These are phyloP conservation scores for Anisodus acutangulus DNA, from an alignment of 257 asterid species.

Conservation along the genomic window DNA sequence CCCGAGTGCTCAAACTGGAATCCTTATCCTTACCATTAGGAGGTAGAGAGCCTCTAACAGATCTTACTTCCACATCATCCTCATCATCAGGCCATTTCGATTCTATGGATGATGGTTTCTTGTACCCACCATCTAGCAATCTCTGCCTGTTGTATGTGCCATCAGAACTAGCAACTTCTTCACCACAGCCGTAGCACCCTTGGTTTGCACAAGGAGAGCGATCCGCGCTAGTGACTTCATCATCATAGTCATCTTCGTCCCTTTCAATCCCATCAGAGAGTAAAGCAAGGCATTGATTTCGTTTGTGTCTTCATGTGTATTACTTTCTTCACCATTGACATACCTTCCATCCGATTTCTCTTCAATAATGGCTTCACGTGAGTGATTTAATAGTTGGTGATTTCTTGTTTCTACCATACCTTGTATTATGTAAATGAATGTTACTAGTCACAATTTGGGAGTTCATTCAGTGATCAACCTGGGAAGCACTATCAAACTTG, in stretches of 20 bases:
- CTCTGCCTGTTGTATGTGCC: conserved; percentile 62
- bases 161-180: conserved; percentile 62
- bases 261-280: conserved; percentile 52
- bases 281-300: conserved; percentile 77
- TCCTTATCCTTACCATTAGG: conserved; percentile 30
- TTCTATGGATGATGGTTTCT: conserved; percentile 52
- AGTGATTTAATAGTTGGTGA: not conserved
- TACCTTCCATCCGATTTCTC: conserved; percentile 50
- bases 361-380: conserved; percentile 27
- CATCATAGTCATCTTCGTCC: conserved; percentile 45
- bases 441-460: not conserved
- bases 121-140: conserved; percentile 67
- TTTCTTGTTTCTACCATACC: not conserved
- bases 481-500: not conserved
- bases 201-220: conserved; percentile 44
- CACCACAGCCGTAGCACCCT: conserved; percentile 38
- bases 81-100: not conserved
- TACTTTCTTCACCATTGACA: conserved; percentile 54
- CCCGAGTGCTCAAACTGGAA: conserved; percentile 34
- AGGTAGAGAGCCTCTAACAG: conserved; percentile 35
- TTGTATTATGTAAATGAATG: not conserved
- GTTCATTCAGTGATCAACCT: not conserved
- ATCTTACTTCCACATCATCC: conserved; percentile 47
- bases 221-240: conserved; percentile 76
- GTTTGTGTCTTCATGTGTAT: conserved; percentile 62